Base-by-base conservation (phyloP, 1,284 basidiomycete species). In the Cutaneotrichosporon dermatis region DNA sequence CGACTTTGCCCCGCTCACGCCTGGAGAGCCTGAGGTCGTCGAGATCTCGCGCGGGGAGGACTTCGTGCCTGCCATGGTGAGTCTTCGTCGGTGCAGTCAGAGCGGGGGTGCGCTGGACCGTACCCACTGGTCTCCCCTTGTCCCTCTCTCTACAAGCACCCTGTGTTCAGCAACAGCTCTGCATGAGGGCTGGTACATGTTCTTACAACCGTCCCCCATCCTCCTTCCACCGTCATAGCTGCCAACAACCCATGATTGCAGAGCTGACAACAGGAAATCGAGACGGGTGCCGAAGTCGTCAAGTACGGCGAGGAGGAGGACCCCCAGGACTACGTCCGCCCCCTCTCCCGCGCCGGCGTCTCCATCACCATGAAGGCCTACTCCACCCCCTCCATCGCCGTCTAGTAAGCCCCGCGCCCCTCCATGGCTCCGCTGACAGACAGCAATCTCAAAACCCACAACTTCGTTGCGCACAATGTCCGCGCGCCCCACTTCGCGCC, bases 11-110 rank as follows among this genome's bases (percentile, higher is more conserved):
- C 69, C 73, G 2, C 57, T 77, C 41, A 67, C 68, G 1, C 61
- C 62, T 16, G 62, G 66, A 12, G 64, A 70, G 44, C 62, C 68
- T 2, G 74, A 69, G 54, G 66, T 74, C 53, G 68, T 69, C n/a
- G 76, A 78, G 45, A 69, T 76, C 1, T 62, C 73, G 37, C 62
- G 78, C 37, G 77, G 76, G 4, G 78, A 79, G 65, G 75, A 76
- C 11, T 79, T 79, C 57, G 67, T 79, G 1, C 70, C 75, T 48
- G 77, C 74, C n/a, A 74, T 69, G 4, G 75, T 76, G 61, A 60
- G 72, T 70, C 25, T 8, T 16, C 5, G 9, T 16, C 45, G 33
- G 34, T 35, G 7, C 39, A 40, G 9, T 40, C 39, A 40, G 39
- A 40, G 12, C 25, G 25, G 25, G 25, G 25, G 25, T 25, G 25